Conservation (phyloP, 2,329 filamentous ascomycete species). For the Aspergillus fructus region DNA sequence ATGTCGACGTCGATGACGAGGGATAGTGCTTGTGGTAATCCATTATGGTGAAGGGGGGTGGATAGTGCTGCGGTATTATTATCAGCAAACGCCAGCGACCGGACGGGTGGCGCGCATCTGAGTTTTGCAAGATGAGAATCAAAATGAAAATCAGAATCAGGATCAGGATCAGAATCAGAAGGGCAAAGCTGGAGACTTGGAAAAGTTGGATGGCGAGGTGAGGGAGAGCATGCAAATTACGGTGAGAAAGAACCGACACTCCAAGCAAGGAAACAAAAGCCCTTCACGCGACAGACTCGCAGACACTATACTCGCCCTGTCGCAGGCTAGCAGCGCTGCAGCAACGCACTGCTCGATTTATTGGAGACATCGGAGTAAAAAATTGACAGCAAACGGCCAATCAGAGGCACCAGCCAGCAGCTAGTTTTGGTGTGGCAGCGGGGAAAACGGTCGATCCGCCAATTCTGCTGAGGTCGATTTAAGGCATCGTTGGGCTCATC, state of each 20-base stretch:
- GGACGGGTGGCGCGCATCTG: conserved; percentile 12
- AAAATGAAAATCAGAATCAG: background rate
- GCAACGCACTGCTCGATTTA: background rate
- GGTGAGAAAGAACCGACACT: conserved; percentile 14
- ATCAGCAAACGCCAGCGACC: conserved; percentile 12
- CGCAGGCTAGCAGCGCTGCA: background rate
- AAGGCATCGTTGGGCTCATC: conserved; percentile 13
- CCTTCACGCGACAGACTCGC: conserved; percentile 17
- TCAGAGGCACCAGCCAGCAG: conserved; percentile 12
- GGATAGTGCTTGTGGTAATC: conserved; percentile 25
- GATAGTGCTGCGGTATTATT: background rate
- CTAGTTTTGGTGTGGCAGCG: conserved; percentile 21
- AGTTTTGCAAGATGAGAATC: background rate
- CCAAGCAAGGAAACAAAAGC: conserved; percentile 15
- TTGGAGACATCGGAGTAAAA: conserved; percentile 14
- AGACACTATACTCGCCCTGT: conserved; percentile 4
- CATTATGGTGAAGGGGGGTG: conserved; percentile 19
- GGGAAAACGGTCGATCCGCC: conserved; percentile 19
- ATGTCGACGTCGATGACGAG: conserved; percentile 17
- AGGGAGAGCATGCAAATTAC: conserved; percentile 7
- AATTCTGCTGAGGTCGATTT: background rate
- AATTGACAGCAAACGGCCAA: conserved; percentile 11
- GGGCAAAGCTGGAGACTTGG: conserved; percentile 1
- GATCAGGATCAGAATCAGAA: background rate
- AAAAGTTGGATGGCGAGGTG: background rate